Evolutionary conservation across 371 early-diverging fungal species (phyloP), one percentile per base, ranked within the genome.

Genomic region (Dichotomocladium elegans): DNA sequence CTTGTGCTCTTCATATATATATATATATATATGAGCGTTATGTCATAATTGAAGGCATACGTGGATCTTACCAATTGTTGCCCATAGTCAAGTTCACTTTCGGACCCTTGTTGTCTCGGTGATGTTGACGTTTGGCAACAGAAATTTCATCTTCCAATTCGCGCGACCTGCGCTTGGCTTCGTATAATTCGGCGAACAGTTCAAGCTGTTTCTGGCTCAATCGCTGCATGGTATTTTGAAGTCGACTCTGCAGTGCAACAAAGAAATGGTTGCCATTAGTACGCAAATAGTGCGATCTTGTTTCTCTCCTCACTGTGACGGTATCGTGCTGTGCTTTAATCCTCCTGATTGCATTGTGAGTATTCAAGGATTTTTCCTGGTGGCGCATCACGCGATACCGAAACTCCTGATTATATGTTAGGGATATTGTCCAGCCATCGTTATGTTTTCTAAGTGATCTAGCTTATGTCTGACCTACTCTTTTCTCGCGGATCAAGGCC

Each of bases 311-410:
- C 50, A 60, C 60, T 3, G 53, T 34, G 12, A 60, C 44, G 15
- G 46, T 14, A 4, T 27, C 34, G 27, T 60, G 60, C 31, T 60
- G 55, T 0, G 34, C 28, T 41, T 60, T 60, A 19, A 60, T 55
- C 1, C 54, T 27, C 21, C 50, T 29, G 17, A 60, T 28, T 2
- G 55, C 47, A 7, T 42, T 28, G 14, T 37, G 24, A 12, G 60
- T 55, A 14, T 51, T 51, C 31, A 51, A 25, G 10, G 55, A 49
- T 42, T 40, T 43, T 15, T 55, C 47, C 33, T 30, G 17, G 14
- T 60, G 60, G 35, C 55, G 51, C 15, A 60, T 41, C 1, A 55
- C 60, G 21, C 60, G 54, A 25, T 48, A 37, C 28, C 55, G 37
- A 10, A 55, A 54, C 21, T 60, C 60, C 58, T 58, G 41, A n/a